phyloP scores from a whole-genome alignment of 441 rosid genomes.

The Euphorbia schlechtendalii region DNA sequence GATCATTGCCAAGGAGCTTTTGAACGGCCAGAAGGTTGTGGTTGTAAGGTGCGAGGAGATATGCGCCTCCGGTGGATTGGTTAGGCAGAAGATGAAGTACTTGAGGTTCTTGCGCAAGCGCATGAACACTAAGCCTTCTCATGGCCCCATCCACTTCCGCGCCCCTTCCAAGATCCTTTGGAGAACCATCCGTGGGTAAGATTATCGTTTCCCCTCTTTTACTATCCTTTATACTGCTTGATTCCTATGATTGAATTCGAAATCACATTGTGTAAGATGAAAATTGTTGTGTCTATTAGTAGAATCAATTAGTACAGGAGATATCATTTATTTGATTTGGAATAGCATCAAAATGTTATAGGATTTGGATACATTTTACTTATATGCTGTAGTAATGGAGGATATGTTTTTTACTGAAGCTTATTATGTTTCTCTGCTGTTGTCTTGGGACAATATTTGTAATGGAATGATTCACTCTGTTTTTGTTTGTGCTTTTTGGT shows the following conservation, averaged over 20 bases:
- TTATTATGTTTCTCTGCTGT: no score
- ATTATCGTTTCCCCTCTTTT: background rate
- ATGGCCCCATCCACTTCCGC: slow-evolving; percentile 92
- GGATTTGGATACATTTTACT: no score
- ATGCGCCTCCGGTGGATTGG: slow-evolving; percentile 78
- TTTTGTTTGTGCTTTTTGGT: background rate
- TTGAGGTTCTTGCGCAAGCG: slow-evolving; percentile 84
- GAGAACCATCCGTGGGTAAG: slow-evolving; percentile 91
- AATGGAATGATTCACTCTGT: background rate
- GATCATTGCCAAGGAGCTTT: slow-evolving; percentile 68
- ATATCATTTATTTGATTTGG: no score
- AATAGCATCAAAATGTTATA: no score
- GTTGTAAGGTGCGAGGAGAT: slow-evolving; percentile 89
- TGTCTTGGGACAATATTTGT: background rate
- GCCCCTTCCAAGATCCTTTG: slow-evolving; percentile 92
- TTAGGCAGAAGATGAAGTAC: slow-evolving; percentile 94
- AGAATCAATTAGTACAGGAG: no score
- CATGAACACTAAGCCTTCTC: slow-evolving; percentile 96
- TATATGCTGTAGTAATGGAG: no score
- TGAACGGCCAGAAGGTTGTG: slow-evolving; percentile 79
- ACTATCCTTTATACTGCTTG: no score
- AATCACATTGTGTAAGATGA: background rate
- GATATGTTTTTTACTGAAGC: no score
- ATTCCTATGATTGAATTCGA: background rate
- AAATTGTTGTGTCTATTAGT: background rate